Conservation (phyloP, 2,329 filamentous ascomycete species). For the Talaromyces pinophilus region DNA sequence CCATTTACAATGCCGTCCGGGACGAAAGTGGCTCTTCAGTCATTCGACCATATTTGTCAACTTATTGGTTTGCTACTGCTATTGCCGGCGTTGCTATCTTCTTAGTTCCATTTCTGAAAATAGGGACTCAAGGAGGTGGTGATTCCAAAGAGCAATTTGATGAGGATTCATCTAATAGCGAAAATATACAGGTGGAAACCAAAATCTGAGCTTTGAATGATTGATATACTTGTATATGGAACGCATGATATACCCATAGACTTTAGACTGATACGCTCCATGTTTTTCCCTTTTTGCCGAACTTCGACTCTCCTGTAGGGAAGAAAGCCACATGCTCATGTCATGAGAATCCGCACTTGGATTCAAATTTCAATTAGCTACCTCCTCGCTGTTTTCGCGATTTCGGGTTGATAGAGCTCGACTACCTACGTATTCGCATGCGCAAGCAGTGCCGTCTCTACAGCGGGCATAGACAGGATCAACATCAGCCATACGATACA, state of each 20-base stretch:
- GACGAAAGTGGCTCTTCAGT: constrained; percentile 26
- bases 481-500: no score
- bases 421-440: neutral
- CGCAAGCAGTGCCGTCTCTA: neutral
- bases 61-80: constrained; percentile 35
- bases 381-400: no score
- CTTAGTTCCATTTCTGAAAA: constrained; percentile 34
- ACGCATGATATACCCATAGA: neutral
- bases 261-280: neutral
- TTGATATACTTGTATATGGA: neutral
- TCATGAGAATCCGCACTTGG: neutral
- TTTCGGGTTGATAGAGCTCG: neutral
- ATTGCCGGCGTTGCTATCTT: constrained; percentile 31
- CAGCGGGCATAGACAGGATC: neutral
- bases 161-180: constrained; percentile 7
- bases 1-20: constrained; percentile 38
- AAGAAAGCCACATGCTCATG: neutral
- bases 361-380: neutral
- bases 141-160: constrained; percentile 4
- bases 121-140: constrained; percentile 32
- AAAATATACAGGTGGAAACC: neutral
- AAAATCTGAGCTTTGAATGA: neutral
- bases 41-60: constrained; percentile 34
- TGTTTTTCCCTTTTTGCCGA: neutral
- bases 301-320: neutral